Percentiles rank a stretch among this genome's conserved stretches.
These are phyloP conservation scores for Ophiorrhiza pumila DNA, from an alignment of 257 asterid species.

Conservation along the genomic window DNA sequence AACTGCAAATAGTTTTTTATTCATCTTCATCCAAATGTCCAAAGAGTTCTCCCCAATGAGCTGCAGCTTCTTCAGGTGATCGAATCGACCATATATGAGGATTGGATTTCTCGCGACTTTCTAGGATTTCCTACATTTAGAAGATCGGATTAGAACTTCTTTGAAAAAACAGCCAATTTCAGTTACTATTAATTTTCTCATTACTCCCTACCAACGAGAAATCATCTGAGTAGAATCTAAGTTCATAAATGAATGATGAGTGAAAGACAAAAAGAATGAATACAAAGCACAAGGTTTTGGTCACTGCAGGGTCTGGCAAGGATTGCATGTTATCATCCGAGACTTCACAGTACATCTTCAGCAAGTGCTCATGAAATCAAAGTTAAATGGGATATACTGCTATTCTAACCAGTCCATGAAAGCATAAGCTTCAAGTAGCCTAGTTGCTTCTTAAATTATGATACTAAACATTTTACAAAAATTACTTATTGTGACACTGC, in stretches of 20 bases:
- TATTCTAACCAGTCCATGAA: not conserved
- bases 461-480: not conserved
- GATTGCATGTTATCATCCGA: not conserved
- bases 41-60: slow-evolving; percentile 22
- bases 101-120: slow-evolving; percentile 21
- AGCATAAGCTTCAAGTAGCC: not conserved
- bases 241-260: not conserved
- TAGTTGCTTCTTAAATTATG: no score
- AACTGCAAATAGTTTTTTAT: slow-evolving; percentile 20
- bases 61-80: slow-evolving; percentile 32
- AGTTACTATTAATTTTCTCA: not conserved
- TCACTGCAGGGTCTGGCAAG: not conserved
- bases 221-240: not conserved
- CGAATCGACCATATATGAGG: slow-evolving; percentile 33
- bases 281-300: not conserved
- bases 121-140: slow-evolving; percentile 48
- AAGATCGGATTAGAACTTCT: slow-evolving; percentile 5
- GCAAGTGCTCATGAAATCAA: not conserved
- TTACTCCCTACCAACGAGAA: not conserved
- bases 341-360: not conserved
- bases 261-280: not conserved
- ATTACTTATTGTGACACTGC: not conserved
- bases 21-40: slow-evolving; percentile 32
- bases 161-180: no score
- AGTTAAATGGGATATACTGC: not conserved